Conservation (phyloP, 225 moss, liverwort and hornwort genomes). For the Anthoceros angustus region DNA sequence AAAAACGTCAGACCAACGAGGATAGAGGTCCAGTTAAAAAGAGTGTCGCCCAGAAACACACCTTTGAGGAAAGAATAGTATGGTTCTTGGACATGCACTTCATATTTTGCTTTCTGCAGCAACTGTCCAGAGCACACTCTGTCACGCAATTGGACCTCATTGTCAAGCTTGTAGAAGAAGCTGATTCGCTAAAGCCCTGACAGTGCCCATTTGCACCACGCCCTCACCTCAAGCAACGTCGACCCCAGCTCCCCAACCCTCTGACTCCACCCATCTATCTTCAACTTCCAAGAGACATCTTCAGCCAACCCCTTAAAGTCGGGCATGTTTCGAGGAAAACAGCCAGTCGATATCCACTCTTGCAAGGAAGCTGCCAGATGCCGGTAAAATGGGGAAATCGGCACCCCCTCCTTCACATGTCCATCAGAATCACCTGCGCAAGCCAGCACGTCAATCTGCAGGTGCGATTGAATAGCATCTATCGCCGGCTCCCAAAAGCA, state of each 20-base stretch:
- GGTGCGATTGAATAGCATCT: background rate
- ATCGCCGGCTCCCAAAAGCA: background rate
- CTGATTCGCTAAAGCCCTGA: background rate
- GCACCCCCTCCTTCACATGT: background rate
- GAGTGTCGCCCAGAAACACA: background rate
- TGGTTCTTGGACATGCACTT: slow-evolving; percentile 1
- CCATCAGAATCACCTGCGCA: background rate
- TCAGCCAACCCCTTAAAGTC: background rate
- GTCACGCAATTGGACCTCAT: background rate
- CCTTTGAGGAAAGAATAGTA: background rate
- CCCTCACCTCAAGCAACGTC: background rate
- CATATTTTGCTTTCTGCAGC: background rate
- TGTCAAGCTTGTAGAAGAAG: background rate
- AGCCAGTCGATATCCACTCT: background rate
- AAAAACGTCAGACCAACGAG: background rate
- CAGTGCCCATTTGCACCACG: background rate
- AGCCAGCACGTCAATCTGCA: background rate
- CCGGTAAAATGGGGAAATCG: background rate
- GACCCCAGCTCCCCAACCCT: background rate
- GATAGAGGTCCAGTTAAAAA: background rate
- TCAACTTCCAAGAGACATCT: background rate
- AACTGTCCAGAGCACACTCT: background rate
- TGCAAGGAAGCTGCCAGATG: background rate
- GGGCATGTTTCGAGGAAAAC: background rate
- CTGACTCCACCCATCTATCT: background rate